Percentiles rank a stretch among this genome's conserved stretches.
phyloP scores from a whole-genome alignment of 1,284 basidiomycete species.

The Paramarasmius palmivorus region DNA sequence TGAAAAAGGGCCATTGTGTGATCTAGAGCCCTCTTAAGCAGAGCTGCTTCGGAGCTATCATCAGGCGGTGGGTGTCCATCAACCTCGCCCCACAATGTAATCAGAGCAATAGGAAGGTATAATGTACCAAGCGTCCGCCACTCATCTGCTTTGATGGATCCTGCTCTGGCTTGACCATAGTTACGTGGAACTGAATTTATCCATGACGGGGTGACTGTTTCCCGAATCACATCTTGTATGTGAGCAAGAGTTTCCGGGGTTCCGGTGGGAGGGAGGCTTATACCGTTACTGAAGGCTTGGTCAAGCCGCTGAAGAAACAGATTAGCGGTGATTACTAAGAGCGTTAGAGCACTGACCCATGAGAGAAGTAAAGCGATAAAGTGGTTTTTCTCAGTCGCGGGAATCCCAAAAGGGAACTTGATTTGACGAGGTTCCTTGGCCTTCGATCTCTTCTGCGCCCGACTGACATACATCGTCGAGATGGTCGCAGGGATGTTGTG shows the following conservation, averaged over 20 bases:
- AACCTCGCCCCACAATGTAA: slow-evolving; percentile 27
- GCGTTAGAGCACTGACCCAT: slow-evolving; percentile 1
- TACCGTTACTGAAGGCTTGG: background rate
- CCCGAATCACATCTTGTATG: slow-evolving; percentile 23
- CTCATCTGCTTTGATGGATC: slow-evolving; percentile 36
- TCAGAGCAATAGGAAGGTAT: slow-evolving; percentile 31
- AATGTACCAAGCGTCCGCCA: slow-evolving; percentile 32
- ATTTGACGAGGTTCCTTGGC: no score
- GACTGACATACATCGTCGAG: no score
- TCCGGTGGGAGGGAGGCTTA: background rate
- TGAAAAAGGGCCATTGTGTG: slow-evolving; percentile 23
- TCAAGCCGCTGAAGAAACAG: background rate
- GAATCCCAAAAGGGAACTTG: no score
- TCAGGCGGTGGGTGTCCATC: no score
- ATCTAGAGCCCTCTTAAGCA: slow-evolving; percentile 18
- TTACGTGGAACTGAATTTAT: slow-evolving; percentile 30
- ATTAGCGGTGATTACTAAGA: background rate
- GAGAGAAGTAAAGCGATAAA: background rate
- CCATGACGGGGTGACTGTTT: slow-evolving; percentile 30
- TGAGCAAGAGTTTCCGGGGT: slow-evolving; percentile 9
- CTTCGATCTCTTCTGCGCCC: no score
- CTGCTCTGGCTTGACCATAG: slow-evolving; percentile 28
- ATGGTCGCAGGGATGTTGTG: no score
- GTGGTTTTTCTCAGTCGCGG: slow-evolving; percentile 2
- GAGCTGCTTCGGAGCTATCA: no score